Base-by-base conservation (phyloP, 768 basidiomycete genomes). In the Rhizopogon vesiculosus region DNA sequence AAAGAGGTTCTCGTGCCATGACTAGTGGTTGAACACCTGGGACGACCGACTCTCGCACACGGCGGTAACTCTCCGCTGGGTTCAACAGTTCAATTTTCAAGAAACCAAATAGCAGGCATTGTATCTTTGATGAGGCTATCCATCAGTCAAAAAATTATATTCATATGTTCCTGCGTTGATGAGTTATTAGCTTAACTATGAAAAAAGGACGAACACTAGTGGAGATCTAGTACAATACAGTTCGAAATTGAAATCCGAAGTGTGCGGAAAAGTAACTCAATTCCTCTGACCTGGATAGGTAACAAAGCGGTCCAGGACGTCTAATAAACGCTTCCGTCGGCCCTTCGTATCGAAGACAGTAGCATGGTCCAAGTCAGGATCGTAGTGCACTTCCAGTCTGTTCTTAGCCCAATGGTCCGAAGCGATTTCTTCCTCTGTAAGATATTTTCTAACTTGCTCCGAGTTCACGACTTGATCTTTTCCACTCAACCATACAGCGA, bases 381-480 rank as follows among this genome's bases (percentile, higher is more conserved):
- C 73, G 49, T 64, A 79, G 28, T 76, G 49, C 51, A 78, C 78
- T 57, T 78, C 70, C 45, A 79, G 54, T 7, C 42, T 53, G 16
- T 63, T 68, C 25, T 59, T 56, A 35, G 58, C 53, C 75, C 75
- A 75, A 45, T 62, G 48, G 35, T 50, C 45, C 41, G 9, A 31
- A 33, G n/a, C 13, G 31, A 42, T 55, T 38, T 61, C 59, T 49
- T 69, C 69, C 0, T 60, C 69, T 3, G 78, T 78, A 46, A 80
- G 56, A 55, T 78, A 79, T 55, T 58, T 56, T 56, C 72, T 60
- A 41, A 79, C 74, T 38, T 65, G 68, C 15, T 46, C 59, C 19
- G 76, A 62, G 41, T 78, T 68, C 9, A 79, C 72, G 39, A 79
- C 71, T 62, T 77, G 76, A 56, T 79, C 79, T 50, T 61, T 59